Conservation (phyloP, 2,329 filamentous ascomycete species). For the Trichothecium sympodiale region DNA sequence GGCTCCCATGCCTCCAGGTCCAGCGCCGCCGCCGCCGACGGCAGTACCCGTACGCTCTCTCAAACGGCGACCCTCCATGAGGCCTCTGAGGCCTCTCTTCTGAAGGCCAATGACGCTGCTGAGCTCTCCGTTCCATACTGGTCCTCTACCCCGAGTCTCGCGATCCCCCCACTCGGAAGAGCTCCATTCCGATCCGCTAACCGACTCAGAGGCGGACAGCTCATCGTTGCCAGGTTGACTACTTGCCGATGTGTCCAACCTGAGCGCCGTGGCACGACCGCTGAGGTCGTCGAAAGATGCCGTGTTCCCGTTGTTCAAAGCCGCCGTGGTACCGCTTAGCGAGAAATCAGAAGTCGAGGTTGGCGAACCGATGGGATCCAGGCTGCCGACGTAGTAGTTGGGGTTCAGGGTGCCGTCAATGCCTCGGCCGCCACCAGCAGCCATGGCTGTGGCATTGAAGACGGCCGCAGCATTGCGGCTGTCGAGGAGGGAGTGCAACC, state of each 20-base stretch:
- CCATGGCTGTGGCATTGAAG: slow-evolving; percentile 98
- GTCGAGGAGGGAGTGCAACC: slow-evolving; percentile 80
- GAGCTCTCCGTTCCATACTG: slow-evolving; percentile 67
- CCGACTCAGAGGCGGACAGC: slow-evolving; percentile 36
- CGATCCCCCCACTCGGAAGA: slow-evolving; percentile 41
- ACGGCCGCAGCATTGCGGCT: slow-evolving; percentile 91
- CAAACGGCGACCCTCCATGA: slow-evolving; percentile 90
- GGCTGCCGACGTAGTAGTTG: slow-evolving; percentile 45
- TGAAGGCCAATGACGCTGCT: slow-evolving; percentile 91
- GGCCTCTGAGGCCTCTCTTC: slow-evolving; percentile 78
- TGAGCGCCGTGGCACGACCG: slow-evolving; percentile 17
- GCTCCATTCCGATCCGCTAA: slow-evolving; percentile 45
- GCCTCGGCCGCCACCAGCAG: slow-evolving; percentile 80
- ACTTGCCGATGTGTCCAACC: slow-evolving; percentile 24
- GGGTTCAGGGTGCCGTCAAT: slow-evolving; percentile 58
- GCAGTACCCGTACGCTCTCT: slow-evolving; percentile 53
- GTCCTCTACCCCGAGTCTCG: slow-evolving; percentile 20
- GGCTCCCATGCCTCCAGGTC: slow-evolving; percentile 12
- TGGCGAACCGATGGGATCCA: slow-evolving; percentile 28
- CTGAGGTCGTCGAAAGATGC: slow-evolving; percentile 18
- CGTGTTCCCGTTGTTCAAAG: slow-evolving; percentile 6
- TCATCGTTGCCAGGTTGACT: slow-evolving; percentile 33
- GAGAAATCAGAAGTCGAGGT: slow-evolving; percentile 22
- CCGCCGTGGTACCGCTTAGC: slow-evolving; percentile 15
- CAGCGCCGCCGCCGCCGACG: slow-evolving; percentile 10